Percentiles rank a stretch among this genome's conserved stretches.
Conservation (phyloP, 495 filamentous ascomycete species). For the Eremomyces bilateralis region DNA sequence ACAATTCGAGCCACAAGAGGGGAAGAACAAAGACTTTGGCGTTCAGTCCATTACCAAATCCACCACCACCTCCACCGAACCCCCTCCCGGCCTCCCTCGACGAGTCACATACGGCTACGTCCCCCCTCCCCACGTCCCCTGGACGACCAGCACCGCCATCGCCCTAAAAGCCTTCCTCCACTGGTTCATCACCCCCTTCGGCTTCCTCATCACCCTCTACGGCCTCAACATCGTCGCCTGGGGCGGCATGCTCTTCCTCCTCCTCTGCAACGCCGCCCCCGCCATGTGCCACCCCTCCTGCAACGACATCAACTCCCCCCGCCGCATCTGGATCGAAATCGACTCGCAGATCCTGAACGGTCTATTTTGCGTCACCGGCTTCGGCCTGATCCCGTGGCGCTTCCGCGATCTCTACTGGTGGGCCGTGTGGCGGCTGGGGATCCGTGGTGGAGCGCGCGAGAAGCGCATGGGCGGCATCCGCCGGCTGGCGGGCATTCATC, state of each 20-base stretch:
- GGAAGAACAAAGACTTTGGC: constrained; percentile 1
- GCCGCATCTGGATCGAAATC: constrained; percentile 65
- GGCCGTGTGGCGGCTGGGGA: constrained; percentile 33
- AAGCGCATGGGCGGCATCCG: constrained; percentile 29
- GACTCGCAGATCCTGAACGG: constrained; percentile 72
- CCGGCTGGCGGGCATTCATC: constrained; percentile 41
- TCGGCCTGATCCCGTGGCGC: constrained; percentile 68
- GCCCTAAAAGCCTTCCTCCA: constrained; percentile 30
- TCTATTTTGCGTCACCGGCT: constrained; percentile 71
- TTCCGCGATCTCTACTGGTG: constrained; percentile 59
- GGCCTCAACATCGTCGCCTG: constrained; percentile 64
- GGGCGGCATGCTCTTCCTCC: constrained; percentile 78
- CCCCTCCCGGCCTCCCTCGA: constrained; percentile 5
- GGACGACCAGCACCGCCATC: constrained; percentile 29
- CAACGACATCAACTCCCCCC: constrained; percentile 48
- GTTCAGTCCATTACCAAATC: neutral
- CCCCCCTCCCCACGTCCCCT: constrained; percentile 44
- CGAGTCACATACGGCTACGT: constrained; percentile 40
- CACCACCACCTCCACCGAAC: neutral
- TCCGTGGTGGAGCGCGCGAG: constrained; percentile 2
- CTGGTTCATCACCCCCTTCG: constrained; percentile 43
- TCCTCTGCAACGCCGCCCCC: constrained; percentile 52
- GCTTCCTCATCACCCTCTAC: constrained; percentile 57
- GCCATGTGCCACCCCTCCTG: constrained; percentile 61
- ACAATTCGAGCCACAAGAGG: neutral